Base-by-base conservation (phyloP, 495 filamentous ascomycete genomes). In the Staphylotrichum tortipilum region DNA sequence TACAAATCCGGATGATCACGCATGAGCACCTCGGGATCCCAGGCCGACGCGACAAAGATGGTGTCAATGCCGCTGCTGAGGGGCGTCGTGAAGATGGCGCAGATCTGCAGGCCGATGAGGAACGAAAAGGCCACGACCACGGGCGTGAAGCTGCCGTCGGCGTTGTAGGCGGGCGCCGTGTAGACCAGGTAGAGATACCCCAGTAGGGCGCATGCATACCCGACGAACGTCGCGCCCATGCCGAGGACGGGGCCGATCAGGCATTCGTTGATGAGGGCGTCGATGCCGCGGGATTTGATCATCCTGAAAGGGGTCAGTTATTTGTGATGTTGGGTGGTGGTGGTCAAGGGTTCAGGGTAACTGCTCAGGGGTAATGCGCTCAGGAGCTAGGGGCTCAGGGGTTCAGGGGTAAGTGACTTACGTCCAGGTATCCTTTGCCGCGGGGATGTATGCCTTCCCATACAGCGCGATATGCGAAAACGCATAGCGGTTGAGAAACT, bases 381-480 rank as follows among this genome's bases (percentile, higher is more conserved):
- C n/a, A n/a, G n/a, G n/a, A n/a, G n/a, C n/a, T n/a, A n/a, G n/a
- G n/a, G n/a, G n/a, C n/a, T n/a, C n/a, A n/a, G n/a, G n/a, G n/a
- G n/a, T n/a, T n/a, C n/a, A n/a, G n/a, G n/a, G n/a, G n/a, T n/a
- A n/a, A n/a, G n/a, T n/a, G n/a, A n/a, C 69, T 65, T 52, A 76
- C 73, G 55, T 80, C 85, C 86, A 92, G 0, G 87, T 94, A 58
- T 88, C 86, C 63, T 91, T 95, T 3, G 89, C 89, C 3, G 88
- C 81, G 4, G 80, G 76, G 46, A 95, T 76, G 60, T 94, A 96
- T 1, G 84, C 66, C 58, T 92, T 90, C 21, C 90, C 90, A 60
- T 95, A 94, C 1, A 95, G 72, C 0, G 91, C 89, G 59, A 97
- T 94, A 64, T 95, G 84, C 17, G 82, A 87, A 67, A 95, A 95